Conservation (phyloP, 768 basidiomycete species). For the Mycena leptocephala region DNA sequence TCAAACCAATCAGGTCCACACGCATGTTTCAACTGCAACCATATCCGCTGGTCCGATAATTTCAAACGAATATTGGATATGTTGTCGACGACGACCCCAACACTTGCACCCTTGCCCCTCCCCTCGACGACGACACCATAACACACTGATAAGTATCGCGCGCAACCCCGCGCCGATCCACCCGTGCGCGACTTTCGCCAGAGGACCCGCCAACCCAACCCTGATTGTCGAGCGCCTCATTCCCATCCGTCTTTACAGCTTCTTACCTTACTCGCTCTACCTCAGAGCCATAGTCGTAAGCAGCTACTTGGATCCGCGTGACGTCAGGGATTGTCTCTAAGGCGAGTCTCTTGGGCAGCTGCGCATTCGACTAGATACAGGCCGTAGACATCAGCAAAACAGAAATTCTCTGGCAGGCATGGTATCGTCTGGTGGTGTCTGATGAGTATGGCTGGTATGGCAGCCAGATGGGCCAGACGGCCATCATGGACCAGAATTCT, state of each 20-base stretch:
- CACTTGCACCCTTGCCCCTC: too few species aligned
- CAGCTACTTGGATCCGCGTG: not conserved
- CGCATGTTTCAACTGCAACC: not conserved
- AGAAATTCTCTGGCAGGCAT: too few species aligned
- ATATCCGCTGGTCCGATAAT: not conserved
- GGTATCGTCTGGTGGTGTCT: not conserved
- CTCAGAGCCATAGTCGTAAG: not conserved
- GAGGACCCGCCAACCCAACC: slow-evolving; percentile 42
- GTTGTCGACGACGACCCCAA: too few species aligned
- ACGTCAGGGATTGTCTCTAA: not conserved
- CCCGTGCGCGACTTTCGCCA: slow-evolving; percentile 57
- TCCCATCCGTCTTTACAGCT: slow-evolving; percentile 8
- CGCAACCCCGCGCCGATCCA: slow-evolving; percentile 18
- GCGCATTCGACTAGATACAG: too few species aligned
- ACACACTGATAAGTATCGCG: not conserved
- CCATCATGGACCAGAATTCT: not conserved
- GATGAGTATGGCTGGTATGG: not conserved
- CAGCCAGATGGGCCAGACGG: not conserved
- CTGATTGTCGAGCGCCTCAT: slow-evolving; percentile 29
- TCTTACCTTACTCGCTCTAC: too few species aligned
- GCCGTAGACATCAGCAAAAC: not conserved
- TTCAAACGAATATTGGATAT: not conserved
- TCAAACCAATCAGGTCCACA: not conserved
- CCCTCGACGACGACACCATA: too few species aligned
- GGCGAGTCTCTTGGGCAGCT: too few species aligned